These are phyloP conservation scores for Xylariaceae sp. DNA, from an alignment of 2,329 filamentous ascomycete species.

Conservation along the genomic window DNA sequence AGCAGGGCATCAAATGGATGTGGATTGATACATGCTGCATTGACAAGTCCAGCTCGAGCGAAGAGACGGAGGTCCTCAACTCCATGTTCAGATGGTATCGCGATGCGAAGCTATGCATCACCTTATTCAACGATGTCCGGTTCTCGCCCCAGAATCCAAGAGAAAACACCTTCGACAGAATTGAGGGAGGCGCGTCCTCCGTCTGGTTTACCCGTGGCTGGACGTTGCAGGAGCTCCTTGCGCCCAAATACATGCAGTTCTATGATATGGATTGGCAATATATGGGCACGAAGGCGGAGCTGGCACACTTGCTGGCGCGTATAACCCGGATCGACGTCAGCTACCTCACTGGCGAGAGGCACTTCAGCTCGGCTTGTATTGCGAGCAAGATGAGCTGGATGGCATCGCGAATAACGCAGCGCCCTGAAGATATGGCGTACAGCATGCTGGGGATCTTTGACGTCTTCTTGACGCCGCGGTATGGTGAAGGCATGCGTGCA, in stretches of 20 bases:
- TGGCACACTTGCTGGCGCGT: no score
- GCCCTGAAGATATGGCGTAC: conserved; percentile 23
- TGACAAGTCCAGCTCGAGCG: conserved; percentile 7
- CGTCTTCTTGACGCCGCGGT: conserved; percentile 24
- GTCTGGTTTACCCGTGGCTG: conserved; percentile 4
- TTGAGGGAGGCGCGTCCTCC: conserved; percentile 4
- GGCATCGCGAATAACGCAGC: conserved; percentile 14
- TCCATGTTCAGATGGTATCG: conserved; percentile 13
- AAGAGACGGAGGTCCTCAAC: conserved; percentile 7
- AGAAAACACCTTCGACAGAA: conserved; percentile 2
- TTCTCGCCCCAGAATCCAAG: neutral
- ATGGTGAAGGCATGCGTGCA: conserved; percentile 22
- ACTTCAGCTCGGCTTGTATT: conserved; percentile 10
- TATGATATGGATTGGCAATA: conserved; percentile 3
- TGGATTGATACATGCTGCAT: conserved; percentile 14
- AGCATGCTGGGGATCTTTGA: conserved; percentile 25
- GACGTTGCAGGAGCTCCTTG: neutral
- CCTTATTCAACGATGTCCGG: conserved; percentile 9
- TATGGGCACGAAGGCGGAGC: neutral
- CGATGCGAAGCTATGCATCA: conserved; percentile 6
- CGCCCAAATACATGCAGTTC: conserved; percentile 6
- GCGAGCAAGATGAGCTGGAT: conserved; percentile 24
- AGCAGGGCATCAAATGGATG: conserved; percentile 8
- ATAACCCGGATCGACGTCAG: conserved; percentile 3
- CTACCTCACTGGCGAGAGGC: conserved; percentile 1